Conservation (phyloP, 148 eudicot genomes). For the Pouteria glomerata region DNA sequence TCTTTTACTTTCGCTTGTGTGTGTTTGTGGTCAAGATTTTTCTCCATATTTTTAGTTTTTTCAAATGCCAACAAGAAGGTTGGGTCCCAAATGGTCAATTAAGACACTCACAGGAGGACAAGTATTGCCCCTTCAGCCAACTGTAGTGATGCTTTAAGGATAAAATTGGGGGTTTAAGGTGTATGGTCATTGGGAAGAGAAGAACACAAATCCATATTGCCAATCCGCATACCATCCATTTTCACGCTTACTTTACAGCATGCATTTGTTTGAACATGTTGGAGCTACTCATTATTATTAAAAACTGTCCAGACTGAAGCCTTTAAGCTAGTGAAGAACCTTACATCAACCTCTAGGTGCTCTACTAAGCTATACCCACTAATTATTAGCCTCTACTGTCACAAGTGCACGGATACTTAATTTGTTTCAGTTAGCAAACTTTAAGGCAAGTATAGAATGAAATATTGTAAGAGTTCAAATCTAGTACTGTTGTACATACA, state of each 20-base stretch:
- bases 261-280: not conserved
- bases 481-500: not conserved
- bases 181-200: not conserved
- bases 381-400: not conserved
- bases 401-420: not conserved
- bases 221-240: not conserved
- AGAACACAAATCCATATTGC: not conserved
- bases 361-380: not conserved
- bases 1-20: too few species aligned
- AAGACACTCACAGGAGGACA: not conserved
- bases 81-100: not conserved
- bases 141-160: not conserved
- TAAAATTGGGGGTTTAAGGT: not conserved
- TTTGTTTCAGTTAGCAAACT: not conserved
- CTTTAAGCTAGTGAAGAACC: not conserved
- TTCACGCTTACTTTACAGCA: not conserved
- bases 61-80: not conserved
- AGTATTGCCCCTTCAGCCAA: not conserved
- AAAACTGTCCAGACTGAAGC: not conserved
- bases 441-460: not conserved
- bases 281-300: not conserved
- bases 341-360: not conserved
- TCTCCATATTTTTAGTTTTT: too few species aligned
- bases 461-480: too few species aligned
- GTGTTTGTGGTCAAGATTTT: too few species aligned